Conservation (phyloP, 768 basidiomycete genomes). For the Pleurotus ostreatus region DNA sequence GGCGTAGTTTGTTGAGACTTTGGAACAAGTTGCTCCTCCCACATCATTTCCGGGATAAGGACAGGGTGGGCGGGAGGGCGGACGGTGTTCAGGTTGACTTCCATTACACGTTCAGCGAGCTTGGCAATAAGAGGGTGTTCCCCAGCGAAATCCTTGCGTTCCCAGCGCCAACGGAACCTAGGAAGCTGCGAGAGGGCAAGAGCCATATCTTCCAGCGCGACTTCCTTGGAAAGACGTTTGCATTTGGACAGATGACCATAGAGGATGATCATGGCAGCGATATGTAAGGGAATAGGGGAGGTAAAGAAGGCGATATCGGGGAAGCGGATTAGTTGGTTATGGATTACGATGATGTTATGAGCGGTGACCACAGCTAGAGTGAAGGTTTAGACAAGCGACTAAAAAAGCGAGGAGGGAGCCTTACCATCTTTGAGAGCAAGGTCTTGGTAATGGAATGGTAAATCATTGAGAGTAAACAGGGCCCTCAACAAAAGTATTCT, state of each 20-base stretch:
- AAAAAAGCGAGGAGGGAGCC: not conserved
- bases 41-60: constrained; percentile 48
- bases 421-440: constrained; percentile 77
- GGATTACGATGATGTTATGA: constrained; percentile 83
- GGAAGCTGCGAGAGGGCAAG: constrained; percentile 86
- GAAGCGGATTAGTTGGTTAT: constrained; percentile 79
- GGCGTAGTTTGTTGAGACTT: constrained; percentile 42
- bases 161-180: constrained; percentile 90
- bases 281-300: constrained; percentile 84
- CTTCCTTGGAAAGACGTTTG: constrained; percentile 56
- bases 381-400: not conserved
- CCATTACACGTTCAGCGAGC: constrained; percentile 78
- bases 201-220: constrained; percentile 80
- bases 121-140: constrained; percentile 82
- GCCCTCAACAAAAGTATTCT: constrained; percentile 76
- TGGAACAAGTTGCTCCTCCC: constrained; percentile 41
- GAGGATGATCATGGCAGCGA: constrained; percentile 87
- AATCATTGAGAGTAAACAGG: constrained; percentile 71
- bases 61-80: constrained; percentile 40
- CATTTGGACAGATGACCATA: constrained; percentile 84
- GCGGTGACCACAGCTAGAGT: constrained; percentile 73
- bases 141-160: constrained; percentile 75
- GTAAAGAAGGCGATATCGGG: constrained; percentile 88
- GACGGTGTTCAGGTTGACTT: constrained; percentile 63
- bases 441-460: constrained; percentile 60